Conservation (phyloP, 306 rosid genomes). For the Purshia tridentata region DNA sequence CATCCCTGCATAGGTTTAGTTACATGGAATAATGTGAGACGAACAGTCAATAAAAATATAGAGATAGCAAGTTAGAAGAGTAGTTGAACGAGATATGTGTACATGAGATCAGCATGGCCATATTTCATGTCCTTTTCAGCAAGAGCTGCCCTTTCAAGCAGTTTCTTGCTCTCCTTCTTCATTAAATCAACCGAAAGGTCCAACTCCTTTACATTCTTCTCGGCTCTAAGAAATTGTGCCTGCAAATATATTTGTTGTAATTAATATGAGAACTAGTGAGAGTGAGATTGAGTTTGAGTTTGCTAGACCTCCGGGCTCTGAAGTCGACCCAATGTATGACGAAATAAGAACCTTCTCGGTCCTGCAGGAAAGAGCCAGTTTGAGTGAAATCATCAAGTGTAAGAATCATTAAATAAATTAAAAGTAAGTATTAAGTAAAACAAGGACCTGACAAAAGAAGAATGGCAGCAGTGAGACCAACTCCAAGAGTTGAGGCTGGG, state of each 20-base stretch:
- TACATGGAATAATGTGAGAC: constrained; percentile 6
- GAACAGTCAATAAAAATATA: neutral
- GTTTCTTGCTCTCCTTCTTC: constrained; percentile 79
- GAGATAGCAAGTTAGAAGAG: neutral
- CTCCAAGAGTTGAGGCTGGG: constrained; percentile 56
- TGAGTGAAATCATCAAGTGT: neutral
- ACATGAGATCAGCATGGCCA: constrained; percentile 70
- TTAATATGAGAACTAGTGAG: neutral
- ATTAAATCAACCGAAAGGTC: constrained; percentile 68
- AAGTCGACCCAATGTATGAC: constrained; percentile 78
- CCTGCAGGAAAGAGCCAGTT: constrained; percentile 39
- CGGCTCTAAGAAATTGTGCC: constrained; percentile 73
- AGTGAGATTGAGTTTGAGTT: neutral
- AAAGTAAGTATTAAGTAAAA: neutral
- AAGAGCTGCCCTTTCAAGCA: constrained; percentile 73
- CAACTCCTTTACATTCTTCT: constrained; percentile 73
- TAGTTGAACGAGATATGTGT: constrained; percentile 27
- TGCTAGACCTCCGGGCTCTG: constrained; percentile 72
- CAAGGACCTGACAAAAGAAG: constrained; percentile 60
- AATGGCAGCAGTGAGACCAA: constrained; percentile 62
- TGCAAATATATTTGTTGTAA: constrained; percentile 18
- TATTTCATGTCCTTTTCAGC: constrained; percentile 88
- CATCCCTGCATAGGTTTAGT: constrained; percentile 41
- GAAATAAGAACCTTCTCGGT: constrained; percentile 87
- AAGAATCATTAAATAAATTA: neutral